Conservation (phyloP, 148 eudicot genomes). For the Silene uniflora region DNA sequence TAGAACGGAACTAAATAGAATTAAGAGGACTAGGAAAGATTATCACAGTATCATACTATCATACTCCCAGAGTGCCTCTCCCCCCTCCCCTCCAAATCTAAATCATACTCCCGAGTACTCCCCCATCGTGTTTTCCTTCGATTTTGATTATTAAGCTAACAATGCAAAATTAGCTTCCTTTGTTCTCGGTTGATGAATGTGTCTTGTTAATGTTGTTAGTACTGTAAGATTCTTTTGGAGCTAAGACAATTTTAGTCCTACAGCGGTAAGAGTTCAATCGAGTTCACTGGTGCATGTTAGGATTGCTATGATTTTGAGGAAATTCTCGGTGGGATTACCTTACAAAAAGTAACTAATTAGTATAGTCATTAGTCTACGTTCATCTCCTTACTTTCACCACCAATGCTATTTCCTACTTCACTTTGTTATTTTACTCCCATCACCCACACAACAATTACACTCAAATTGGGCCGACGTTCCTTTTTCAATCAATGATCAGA, state of each 20-base stretch:
- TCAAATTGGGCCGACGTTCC: neutral
- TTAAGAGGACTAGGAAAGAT: too few species aligned
- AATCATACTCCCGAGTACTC: neutral
- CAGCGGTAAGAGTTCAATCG: neutral
- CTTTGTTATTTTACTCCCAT: neutral
- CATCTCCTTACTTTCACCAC: too few species aligned
- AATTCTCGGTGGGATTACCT: too few species aligned
- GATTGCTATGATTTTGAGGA: neutral
- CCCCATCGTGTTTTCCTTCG: neutral
- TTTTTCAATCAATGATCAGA: too few species aligned
- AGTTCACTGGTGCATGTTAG: neutral
- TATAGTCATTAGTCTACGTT: too few species aligned
- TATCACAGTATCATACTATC: neutral
- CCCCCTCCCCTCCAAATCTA: too few species aligned
- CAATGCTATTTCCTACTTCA: too few species aligned
- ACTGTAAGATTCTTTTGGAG: neutral
- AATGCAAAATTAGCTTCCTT: neutral
- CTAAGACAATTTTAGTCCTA: neutral
- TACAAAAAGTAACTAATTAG: too few species aligned
- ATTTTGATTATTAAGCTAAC: too few species aligned
- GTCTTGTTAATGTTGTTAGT: neutral
- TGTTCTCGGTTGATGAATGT: neutral
- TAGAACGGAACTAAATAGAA: too few species aligned
- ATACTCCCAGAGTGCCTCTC: too few species aligned
- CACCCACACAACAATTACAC: neutral